Evolutionary conservation across 805 yeast species (phyloP).

Genomic region (Kuraishia cidri): DNA sequence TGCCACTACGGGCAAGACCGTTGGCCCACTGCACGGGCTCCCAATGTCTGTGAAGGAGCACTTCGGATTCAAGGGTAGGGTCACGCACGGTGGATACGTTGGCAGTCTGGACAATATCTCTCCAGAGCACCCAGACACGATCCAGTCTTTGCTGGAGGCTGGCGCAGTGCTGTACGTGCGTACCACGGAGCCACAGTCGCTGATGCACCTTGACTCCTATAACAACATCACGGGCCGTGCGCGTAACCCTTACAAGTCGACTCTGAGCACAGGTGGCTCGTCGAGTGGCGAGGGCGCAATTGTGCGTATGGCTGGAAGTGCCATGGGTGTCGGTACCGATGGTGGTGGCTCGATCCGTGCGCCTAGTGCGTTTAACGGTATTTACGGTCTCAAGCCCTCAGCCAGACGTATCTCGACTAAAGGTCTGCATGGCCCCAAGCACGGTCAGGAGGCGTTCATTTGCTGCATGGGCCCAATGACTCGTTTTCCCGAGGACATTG

Average conservation of each 20-base stretch:
- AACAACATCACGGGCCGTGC: slow-evolving; percentile 54
- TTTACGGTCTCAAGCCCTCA: slow-evolving; percentile 57
- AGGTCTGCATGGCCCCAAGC: slow-evolving; percentile 24
- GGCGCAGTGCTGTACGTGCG: slow-evolving; percentile 61
- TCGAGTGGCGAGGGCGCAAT: slow-evolving; percentile 68
- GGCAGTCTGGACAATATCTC: slow-evolving; percentile 38
- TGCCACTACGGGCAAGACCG: slow-evolving; percentile 35
- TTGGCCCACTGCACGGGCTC: slow-evolving; percentile 64
- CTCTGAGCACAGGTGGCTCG: slow-evolving; percentile 61
- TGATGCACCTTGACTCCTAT: slow-evolving; percentile 61
- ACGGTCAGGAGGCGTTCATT: slow-evolving; percentile 37
- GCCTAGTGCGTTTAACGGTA: slow-evolving; percentile 59
- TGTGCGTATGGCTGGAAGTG: slow-evolving; percentile 49
- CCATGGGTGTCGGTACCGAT: slow-evolving; percentile 60
- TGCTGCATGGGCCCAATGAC: slow-evolving; percentile 38
- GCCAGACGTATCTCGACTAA: slow-evolving; percentile 40
- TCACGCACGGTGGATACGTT: slow-evolving; percentile 55
- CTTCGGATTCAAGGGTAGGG: slow-evolving; percentile 40
- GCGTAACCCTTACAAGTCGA: slow-evolving; percentile 47
- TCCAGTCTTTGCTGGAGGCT: slow-evolving; percentile 34
- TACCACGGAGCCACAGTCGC: slow-evolving; percentile 60
- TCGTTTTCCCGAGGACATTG: slow-evolving; percentile 35
- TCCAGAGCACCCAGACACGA: slow-evolving; percentile 33
- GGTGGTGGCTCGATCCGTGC: slow-evolving; percentile 66
- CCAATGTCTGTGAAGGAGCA: slow-evolving; percentile 67